phyloP scores from a whole-genome alignment of 179 eudicot species.

The Nepenthes alata region DNA sequence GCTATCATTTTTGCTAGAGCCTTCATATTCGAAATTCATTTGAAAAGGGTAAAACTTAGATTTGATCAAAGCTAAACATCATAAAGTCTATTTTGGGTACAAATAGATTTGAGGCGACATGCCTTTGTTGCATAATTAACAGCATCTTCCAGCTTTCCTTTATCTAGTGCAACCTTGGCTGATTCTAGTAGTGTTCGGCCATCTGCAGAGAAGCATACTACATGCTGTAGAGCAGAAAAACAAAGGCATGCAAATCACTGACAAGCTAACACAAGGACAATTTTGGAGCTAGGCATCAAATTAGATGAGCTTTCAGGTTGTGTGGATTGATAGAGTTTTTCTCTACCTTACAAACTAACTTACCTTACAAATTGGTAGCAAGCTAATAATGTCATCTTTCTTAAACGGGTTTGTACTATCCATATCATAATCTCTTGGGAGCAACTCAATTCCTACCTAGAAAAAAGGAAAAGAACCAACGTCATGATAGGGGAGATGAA shows the following conservation, averaged over 20 bases:
- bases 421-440: slow-evolving; percentile 80
- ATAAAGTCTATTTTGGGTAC: not conserved
- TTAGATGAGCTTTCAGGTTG: too few relatives aligned
- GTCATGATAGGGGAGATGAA: not conserved
- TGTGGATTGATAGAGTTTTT: not conserved
- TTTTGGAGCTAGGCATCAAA: too few relatives aligned
- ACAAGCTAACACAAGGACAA: not conserved
- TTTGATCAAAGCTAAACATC: not conserved
- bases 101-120: slow-evolving; percentile 2
- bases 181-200: slow-evolving; percentile 83
- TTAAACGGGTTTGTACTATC: slow-evolving; percentile 66
- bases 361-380: slow-evolving; percentile 36
- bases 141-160: slow-evolving; percentile 97
- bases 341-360: not conserved
- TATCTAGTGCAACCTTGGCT: slow-evolving; percentile 91
- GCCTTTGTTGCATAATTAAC: slow-evolving; percentile 86
- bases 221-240: slow-evolving; percentile 44
- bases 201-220: slow-evolving; percentile 88
- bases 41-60: slow-evolving; percentile 5
- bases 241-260: slow-evolving; percentile 5
- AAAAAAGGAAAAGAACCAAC: not conserved
- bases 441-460: slow-evolving; percentile 92
- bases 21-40: slow-evolving; percentile 29
- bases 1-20: slow-evolving; percentile 93
- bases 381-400: slow-evolving; percentile 68